A percentile compares a stretch with the other conserved stretches of the same genome.
Conservation (phyloP, 2,329 filamentous ascomycete genomes). For the Albophoma yamanashiensis region DNA sequence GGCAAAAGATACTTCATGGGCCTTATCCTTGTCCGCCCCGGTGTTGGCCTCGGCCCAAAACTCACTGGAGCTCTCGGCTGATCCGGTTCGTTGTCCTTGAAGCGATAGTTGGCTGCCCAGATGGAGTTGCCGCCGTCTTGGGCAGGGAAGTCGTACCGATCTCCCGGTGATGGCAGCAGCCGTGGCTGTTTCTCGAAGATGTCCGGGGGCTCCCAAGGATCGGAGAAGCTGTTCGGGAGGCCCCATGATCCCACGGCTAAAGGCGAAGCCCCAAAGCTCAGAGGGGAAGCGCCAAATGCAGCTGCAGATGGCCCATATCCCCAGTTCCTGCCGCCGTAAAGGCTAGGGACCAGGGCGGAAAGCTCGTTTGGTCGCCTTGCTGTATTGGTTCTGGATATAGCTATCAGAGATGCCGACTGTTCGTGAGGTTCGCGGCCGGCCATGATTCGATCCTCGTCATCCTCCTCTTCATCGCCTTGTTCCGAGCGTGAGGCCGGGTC, state of each 20-base stretch:
- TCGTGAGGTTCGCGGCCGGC: conserved; percentile 2
- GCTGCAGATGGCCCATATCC: conserved; percentile 4
- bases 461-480: background rate
- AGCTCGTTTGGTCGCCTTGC: background rate
- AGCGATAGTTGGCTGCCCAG: conserved; percentile 16
- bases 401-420: conserved; percentile 4
- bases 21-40: conserved; percentile 4
- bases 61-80: background rate
- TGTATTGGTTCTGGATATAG: background rate
- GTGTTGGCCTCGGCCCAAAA: conserved; percentile 1
- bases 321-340: conserved; percentile 3
- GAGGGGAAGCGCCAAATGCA: conserved; percentile 9
- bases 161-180: conserved; percentile 5
- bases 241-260: conserved; percentile 6
- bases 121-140: conserved; percentile 20
- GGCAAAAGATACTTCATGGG: conserved; percentile 1
- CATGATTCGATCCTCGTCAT: conserved; percentile 8
- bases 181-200: conserved; percentile 1
- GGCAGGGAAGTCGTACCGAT: conserved; percentile 21
- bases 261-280: conserved; percentile 8
- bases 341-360: conserved; percentile 2
- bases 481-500: background rate
- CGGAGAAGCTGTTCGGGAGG: conserved; percentile 1
- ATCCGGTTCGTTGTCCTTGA: conserved; percentile 8
- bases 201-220: conserved; percentile 3